Conservation (phyloP, 164 flowering plant genomes). For the Vitis cinerea region DNA sequence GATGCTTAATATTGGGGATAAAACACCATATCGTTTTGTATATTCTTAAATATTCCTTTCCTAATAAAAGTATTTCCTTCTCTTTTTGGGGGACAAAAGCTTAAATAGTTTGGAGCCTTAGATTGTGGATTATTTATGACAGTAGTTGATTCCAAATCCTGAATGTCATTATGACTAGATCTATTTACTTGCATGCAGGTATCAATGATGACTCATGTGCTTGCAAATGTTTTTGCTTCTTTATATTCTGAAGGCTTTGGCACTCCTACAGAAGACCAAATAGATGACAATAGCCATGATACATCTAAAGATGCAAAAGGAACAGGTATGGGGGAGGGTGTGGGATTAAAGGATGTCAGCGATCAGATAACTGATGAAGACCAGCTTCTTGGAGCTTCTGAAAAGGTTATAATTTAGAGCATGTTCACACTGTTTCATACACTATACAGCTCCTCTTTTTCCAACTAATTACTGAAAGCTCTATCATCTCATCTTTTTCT, state of each 20-base stretch:
- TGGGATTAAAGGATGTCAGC: conserved; percentile 83
- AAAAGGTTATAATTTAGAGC: conserved; percentile 42
- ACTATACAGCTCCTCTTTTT: too few species aligned
- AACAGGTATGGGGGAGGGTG: conserved; percentile 98
- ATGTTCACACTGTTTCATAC: not conserved
- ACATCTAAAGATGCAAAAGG: conserved; percentile 60
- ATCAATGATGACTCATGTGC: conserved; percentile 54
- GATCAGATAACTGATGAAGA: conserved; percentile 88
- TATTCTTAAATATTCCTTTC: too few species aligned
- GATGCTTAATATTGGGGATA: too few species aligned
- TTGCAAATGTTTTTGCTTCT: conserved; percentile 63
- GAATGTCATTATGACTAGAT: not conserved
- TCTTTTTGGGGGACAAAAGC: not conserved
- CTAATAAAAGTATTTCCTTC: not conserved
- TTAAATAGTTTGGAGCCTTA: not conserved
- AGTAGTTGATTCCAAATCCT: not conserved
- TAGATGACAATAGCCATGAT: conserved; percentile 35
- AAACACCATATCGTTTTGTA: too few species aligned
- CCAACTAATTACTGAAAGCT: too few species aligned
- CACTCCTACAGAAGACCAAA: conserved; percentile 43
- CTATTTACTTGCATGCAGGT: conserved; percentile 44
- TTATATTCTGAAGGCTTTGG: conserved; percentile 77
- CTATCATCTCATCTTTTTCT: not conserved
- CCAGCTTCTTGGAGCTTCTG: conserved; percentile 76
- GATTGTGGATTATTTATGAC: not conserved